These are phyloP conservation scores for Fusarium anguioides DNA, from an alignment of 2,329 filamentous ascomycete species.

Conservation along the genomic window DNA sequence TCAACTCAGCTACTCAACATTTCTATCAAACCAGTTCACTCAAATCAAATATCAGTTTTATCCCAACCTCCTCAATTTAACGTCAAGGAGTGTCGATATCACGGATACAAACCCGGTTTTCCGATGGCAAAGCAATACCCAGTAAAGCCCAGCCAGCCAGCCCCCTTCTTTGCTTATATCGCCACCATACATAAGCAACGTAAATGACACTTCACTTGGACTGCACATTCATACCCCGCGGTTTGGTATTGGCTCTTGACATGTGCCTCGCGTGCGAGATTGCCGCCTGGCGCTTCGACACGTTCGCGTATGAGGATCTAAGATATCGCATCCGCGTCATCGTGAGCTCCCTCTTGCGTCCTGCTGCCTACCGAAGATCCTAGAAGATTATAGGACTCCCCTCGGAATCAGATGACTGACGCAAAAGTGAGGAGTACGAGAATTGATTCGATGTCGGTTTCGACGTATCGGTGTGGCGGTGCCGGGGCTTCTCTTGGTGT, in stretches of 20 bases:
- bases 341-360: constrained; percentile 3
- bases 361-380: constrained; percentile 39
- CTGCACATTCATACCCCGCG: constrained; percentile 13
- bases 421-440: neutral
- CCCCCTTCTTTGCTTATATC: constrained; percentile 11
- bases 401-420: constrained; percentile 16
- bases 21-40: neutral
- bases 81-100: constrained; percentile 33
- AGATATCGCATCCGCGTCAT: constrained; percentile 13
- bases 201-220: constrained; percentile 16
- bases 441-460: constrained; percentile 15
- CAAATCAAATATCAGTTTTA: neutral
- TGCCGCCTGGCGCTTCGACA: constrained; percentile 8
- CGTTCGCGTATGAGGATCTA: constrained; percentile 5
- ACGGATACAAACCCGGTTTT: constrained; percentile 5
- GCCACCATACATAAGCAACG: constrained; percentile 24
- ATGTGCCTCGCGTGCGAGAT: constrained; percentile 15
- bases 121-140: constrained; percentile 3
- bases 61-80: neutral
- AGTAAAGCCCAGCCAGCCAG: no score
- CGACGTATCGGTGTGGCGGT: constrained; percentile 36
- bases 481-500: constrained; percentile 1
- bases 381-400: neutral
- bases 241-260: constrained; percentile 8
- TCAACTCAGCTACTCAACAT: neutral